Evolutionary conservation across 1,284 basidiomycete genomes (phyloP), one percentile per base, ranked within the genome.

Genomic region (Coriolopsis trogii): DNA sequence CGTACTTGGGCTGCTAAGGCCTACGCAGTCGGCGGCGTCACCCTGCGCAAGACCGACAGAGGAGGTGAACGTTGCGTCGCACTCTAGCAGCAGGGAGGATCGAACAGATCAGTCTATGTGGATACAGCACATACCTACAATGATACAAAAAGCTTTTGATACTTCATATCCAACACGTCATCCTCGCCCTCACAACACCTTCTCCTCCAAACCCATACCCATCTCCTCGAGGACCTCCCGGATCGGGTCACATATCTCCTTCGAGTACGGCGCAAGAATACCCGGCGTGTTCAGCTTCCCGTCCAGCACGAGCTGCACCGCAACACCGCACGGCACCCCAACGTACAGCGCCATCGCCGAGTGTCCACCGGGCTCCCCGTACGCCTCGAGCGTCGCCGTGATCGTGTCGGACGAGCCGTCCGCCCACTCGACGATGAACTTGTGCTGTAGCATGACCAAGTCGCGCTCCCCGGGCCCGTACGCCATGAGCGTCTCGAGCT

Each of bases 381-480:
- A 98, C 56, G 85, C 87, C 73, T 98, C 93, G 31, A 99, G 80
- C 21, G 95, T 95, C 39, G 93, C 92, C 7, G 95, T 98, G 66
- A 94, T 75, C 26, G 86, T 95, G 78, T 96, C 84, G 85, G 91
- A 58, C 18, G 34, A 13, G 46, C 95, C 94, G 67, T 96, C 91
- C 31, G 81, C 77, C 82, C 89, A 91, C 68, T 93, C 84, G 40
- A 97, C 87, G 63, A 91, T 75, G 68, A 98, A 97, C 75, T 95
- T 96, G 83, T 99, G 96, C 75, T 98, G 95, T 46, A 99, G 84
- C 85, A 98, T 93, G 61, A 99, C 93, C 61, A 98, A 85, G 72
- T 99, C 96, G 18, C 94, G 87, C 75, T 98, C 95, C 57, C 93
- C 93, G 41, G 81, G 75, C 58, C 87, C 89, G 75, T 98, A 98